phyloP scores from a whole-genome alignment of 2,329 filamentous ascomycete species.

The Fusarium sacchari region DNA sequence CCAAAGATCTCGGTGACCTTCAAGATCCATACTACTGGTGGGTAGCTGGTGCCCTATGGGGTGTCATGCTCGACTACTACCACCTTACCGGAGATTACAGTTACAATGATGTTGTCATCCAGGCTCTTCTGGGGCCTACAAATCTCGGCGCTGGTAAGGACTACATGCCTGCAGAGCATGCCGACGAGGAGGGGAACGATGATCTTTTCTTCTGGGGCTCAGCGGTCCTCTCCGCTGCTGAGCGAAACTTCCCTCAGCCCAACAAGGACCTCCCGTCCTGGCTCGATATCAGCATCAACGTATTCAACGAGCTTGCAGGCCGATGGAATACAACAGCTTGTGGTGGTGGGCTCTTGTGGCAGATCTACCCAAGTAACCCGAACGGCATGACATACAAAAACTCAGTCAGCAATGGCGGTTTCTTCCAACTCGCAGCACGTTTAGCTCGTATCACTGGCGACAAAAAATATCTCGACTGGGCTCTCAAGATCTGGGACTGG shows the following conservation, averaged over 20 bases:
- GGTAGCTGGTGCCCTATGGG: constrained; percentile 73
- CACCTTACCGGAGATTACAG: constrained; percentile 70
- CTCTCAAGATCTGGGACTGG: constrained; percentile 75
- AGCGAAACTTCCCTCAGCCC: constrained; percentile 73
- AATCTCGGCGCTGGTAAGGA: constrained; percentile 67
- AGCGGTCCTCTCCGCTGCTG: constrained; percentile 73
- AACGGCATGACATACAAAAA: constrained; percentile 87
- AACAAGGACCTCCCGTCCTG: constrained; percentile 67
- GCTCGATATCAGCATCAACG: constrained; percentile 73
- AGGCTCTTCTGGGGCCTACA: constrained; percentile 65
- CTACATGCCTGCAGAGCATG: constrained; percentile 67
- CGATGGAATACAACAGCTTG: constrained; percentile 78
- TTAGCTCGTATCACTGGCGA: constrained; percentile 76
- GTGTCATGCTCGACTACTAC: constrained; percentile 76
- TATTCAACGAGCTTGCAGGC: constrained; percentile 75
- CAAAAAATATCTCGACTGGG: constrained; percentile 73
- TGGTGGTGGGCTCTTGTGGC: constrained; percentile 80
- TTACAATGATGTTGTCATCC: constrained; percentile 68
- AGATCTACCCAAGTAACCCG: constrained; percentile 79
- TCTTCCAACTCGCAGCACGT: constrained; percentile 83
- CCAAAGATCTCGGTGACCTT: constrained; percentile 68
- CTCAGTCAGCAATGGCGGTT: constrained; percentile 80
- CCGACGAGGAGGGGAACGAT: constrained; percentile 75
- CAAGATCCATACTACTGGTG: constrained; percentile 76
- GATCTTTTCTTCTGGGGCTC: constrained; percentile 81